phyloP scores from a whole-genome alignment of 2,329 filamentous ascomycete genomes.

The Penicillium sp. region DNA sequence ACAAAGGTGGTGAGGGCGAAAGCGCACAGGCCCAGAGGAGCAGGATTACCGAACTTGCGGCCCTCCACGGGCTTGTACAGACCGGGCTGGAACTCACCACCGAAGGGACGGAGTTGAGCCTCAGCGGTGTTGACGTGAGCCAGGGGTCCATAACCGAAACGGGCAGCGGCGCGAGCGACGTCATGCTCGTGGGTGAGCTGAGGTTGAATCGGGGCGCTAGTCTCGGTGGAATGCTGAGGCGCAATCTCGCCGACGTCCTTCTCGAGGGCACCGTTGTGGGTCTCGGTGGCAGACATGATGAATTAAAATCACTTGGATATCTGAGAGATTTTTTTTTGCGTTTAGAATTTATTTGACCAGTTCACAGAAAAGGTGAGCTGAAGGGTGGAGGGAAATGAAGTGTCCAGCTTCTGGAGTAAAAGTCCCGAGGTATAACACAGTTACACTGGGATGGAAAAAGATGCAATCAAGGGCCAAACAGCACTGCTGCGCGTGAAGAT shows the following conservation, averaged over 20 bases:
- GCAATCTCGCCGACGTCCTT: conserved; percentile 28
- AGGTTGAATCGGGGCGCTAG: conserved; percentile 20
- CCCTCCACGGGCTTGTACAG: conserved; percentile 62
- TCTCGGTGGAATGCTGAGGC: conserved; percentile 7
- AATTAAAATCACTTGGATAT: conserved; percentile 1
- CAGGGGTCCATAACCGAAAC: conserved; percentile 54
- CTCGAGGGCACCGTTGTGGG: conserved; percentile 26
- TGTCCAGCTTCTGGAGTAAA: conserved; percentile 28
- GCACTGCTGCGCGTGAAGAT: conserved; percentile 27
- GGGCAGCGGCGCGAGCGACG: conserved; percentile 46
- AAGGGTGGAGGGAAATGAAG: background rate
- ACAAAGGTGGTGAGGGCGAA: conserved; percentile 85
- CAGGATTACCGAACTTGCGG: conserved; percentile 77
- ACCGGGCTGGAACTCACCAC: conserved; percentile 73
- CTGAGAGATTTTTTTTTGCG: conserved; percentile 2
- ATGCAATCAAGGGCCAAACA: conserved; percentile 24
- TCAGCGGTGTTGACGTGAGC: conserved; percentile 49
- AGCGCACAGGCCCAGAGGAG: conserved; percentile 72
- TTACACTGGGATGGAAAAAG: conserved; percentile 18
- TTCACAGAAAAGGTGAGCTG: background rate
- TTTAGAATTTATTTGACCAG: conserved; percentile 1
- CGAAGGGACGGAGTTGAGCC: conserved; percentile 61
- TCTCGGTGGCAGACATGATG: conserved; percentile 29
- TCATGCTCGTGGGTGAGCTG: conserved; percentile 47
- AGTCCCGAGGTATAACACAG: conserved; percentile 21